A percentile compares a stretch with the other conserved stretches of the same genome.
These are phyloP conservation scores for Exophiala sp. DNA, from an alignment of 2,329 filamentous ascomycete genomes.

Conservation along the genomic window DNA sequence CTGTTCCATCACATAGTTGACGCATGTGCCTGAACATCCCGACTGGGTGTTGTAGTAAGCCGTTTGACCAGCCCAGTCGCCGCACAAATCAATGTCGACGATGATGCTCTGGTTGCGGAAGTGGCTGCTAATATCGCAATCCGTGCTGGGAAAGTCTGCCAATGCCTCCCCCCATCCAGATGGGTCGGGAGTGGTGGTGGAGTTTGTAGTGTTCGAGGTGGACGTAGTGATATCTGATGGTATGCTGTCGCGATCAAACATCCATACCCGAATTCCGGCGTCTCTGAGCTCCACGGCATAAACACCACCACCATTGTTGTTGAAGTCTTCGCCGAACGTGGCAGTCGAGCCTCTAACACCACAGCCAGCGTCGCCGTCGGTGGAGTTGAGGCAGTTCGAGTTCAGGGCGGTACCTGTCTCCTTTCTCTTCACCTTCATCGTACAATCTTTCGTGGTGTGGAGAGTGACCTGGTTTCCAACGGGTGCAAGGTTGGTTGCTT, in stretches of 20 bases:
- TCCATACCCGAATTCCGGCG: constrained; percentile 68
- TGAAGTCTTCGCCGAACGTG: constrained; percentile 54
- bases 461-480: constrained; percentile 45
- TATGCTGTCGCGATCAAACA: constrained; percentile 44
- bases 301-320: constrained; percentile 54
- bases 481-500: constrained; percentile 51
- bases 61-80: constrained; percentile 46
- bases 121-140: constrained; percentile 56
- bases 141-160: constrained; percentile 55
- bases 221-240: constrained; percentile 44
- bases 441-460: constrained; percentile 44
- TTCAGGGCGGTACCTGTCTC: constrained; percentile 51
- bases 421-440: constrained; percentile 32
- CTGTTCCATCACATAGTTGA: constrained; percentile 65
- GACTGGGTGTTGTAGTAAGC: constrained; percentile 56
- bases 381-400: constrained; percentile 46
- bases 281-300: constrained; percentile 75
- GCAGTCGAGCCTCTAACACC: constrained; percentile 38
- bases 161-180: constrained; percentile 45
- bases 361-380: constrained; percentile 35
- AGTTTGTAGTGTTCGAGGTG: constrained; percentile 14
- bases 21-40: constrained; percentile 53
- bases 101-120: constrained; percentile 66
- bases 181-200: constrained; percentile 48
- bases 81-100: constrained; percentile 64